Percentiles rank a stretch among this genome's conserved stretches.
Evolutionary conservation across 108 stramenopile genomes (phyloP).

Genomic region (Seminavis robusta): DNA sequence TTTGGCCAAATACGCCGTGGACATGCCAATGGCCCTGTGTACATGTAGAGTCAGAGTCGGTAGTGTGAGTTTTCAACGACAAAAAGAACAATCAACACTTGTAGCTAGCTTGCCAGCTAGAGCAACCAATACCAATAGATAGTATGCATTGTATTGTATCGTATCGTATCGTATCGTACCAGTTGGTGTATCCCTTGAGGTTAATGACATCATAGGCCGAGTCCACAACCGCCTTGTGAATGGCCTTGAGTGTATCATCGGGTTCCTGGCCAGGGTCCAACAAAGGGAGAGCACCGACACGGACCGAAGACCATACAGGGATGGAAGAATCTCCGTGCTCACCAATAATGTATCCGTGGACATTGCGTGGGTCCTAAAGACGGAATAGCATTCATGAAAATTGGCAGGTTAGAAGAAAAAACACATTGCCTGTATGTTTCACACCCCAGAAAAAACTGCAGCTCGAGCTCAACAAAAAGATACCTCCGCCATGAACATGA

Average conservation of each 20-base stretch:
- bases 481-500: no score
- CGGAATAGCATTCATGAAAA: no score
- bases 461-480: no score
- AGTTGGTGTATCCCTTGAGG: conserved; percentile 52
- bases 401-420: no score
- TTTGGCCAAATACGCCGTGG: conserved; percentile 32
- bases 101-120: background rate
- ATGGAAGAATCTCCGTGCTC: conserved; percentile 54
- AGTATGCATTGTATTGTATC: no score
- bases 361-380: conserved; percentile 15
- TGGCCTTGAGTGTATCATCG: conserved; percentile 9
- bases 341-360: conserved; percentile 46
- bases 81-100: background rate
- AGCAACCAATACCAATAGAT: no score
- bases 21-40: conserved; percentile 40
- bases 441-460: no score
- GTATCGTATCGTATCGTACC: no score
- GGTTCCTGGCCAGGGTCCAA: conserved; percentile 25
- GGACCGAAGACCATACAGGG: conserved; percentile 48
- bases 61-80: conserved; percentile 27
- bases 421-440: no score
- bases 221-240: conserved; percentile 43
- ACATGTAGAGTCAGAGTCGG: no score
- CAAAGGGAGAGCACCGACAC: conserved; percentile 30
- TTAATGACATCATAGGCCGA: conserved; percentile 41